Evolutionary conservation across 2,329 filamentous ascomycete genomes (phyloP).

Genomic region (Neurospora crassa): DNA sequence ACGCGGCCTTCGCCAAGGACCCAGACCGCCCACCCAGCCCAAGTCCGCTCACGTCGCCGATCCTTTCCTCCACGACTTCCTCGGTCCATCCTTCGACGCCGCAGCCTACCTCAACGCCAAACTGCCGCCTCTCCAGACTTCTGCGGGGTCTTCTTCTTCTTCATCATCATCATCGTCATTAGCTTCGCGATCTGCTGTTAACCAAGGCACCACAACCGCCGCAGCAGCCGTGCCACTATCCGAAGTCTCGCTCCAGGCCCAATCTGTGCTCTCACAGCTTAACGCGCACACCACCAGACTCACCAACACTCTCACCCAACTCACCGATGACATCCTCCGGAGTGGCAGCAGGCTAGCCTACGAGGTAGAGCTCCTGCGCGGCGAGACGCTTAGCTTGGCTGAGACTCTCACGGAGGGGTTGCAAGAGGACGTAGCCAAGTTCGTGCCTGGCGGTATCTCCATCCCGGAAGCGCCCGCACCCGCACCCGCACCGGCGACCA

Average conservation of each 20-base stretch:
- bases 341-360: slow-evolving; percentile 84
- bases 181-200: slow-evolving; percentile 10
- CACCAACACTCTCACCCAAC: slow-evolving; percentile 69
- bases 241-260: slow-evolving; percentile 73
- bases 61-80: slow-evolving; percentile 63
- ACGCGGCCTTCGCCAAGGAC: slow-evolving; percentile 29
- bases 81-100: slow-evolving; percentile 68
- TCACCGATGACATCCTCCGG: slow-evolving; percentile 90
- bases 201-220: slow-evolving; percentile 22
- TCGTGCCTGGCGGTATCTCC: slow-evolving; percentile 48
- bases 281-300: slow-evolving; percentile 81
- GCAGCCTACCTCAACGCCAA: slow-evolving; percentile 75
- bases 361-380: slow-evolving; percentile 86
- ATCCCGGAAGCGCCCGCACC: slow-evolving; percentile 15
- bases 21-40: slow-evolving; percentile 27
- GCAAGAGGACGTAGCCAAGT: slow-evolving; percentile 60
- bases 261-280: slow-evolving; percentile 76
- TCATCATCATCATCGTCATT: not conserved
- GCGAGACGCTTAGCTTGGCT: slow-evolving; percentile 71
- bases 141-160: slow-evolving; percentile 1
- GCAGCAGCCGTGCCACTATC: slow-evolving; percentile 47
- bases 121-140: slow-evolving; percentile 55
- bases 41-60: slow-evolving; percentile 60
- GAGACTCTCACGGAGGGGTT: slow-evolving; percentile 69
- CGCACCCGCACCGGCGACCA: slow-evolving; percentile 1